Percentiles rank a stretch among this genome's conserved stretches.
Evolutionary conservation across 1,139 yeast genomes (phyloP).

Genomic region (Saccharomycopsis hybrid): DNA sequence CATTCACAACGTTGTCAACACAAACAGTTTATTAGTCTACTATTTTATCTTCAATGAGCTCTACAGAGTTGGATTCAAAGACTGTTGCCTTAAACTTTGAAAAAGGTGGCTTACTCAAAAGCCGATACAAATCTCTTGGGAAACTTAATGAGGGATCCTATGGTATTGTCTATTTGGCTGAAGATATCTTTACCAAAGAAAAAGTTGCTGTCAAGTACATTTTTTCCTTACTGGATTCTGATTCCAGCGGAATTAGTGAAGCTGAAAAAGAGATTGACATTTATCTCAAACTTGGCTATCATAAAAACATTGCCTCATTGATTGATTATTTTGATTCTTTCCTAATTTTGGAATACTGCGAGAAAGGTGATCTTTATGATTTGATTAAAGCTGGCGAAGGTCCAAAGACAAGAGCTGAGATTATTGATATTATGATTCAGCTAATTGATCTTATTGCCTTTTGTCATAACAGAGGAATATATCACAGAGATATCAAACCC

Average conservation of each 20-base stretch:
- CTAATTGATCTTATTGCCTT: constrained; percentile 71
- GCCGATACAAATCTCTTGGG: constrained; percentile 61
- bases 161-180: constrained; percentile 85
- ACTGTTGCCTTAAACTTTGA: constrained; percentile 24
- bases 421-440: constrained; percentile 70
- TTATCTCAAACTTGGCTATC: constrained; percentile 58
- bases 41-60: not conserved
- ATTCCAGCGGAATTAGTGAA: constrained; percentile 33
- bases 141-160: constrained; percentile 91
- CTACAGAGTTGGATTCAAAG: not conserved
- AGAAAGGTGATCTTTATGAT: constrained; percentile 90
- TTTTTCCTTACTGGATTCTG: constrained; percentile 30
- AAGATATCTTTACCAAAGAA: constrained; percentile 49
- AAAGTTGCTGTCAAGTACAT: constrained; percentile 85
- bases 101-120: constrained; percentile 55
- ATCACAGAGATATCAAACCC: constrained; percentile 86
- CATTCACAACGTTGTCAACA: not conserved
- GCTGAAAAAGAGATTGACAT: constrained; percentile 76
- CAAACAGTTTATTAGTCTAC: not conserved
- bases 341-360: constrained; percentile 78
- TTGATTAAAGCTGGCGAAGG: constrained; percentile 80
- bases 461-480: constrained; percentile 69
- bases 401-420: constrained; percentile 69
- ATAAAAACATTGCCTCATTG: constrained; percentile 51
- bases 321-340: constrained; percentile 76